A percentile compares a stretch with the other conserved stretches of the same genome.
Conservation (phyloP, 495 filamentous ascomycete genomes). For the Eremomyces bilateralis region DNA sequence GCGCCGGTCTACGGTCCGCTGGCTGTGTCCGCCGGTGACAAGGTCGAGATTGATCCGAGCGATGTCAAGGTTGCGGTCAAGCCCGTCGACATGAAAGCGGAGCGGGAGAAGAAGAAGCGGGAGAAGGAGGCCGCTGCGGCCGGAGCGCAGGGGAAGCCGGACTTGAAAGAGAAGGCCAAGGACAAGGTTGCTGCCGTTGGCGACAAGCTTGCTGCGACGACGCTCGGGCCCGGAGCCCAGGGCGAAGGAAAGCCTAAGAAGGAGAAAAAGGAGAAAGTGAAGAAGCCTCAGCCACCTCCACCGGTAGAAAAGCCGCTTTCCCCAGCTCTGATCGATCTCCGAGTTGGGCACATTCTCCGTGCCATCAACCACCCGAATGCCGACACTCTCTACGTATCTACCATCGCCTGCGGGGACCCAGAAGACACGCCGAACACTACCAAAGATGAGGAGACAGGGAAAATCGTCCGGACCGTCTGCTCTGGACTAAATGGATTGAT, state of each 20-base stretch:
- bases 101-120: slow-evolving; percentile 31
- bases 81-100: slow-evolving; percentile 27
- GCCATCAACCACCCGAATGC: slow-evolving; percentile 89
- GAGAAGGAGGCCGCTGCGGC: slow-evolving; percentile 19
- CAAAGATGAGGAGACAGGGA: slow-evolving; percentile 70
- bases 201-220: slow-evolving; percentile 12
- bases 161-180: slow-evolving; percentile 18
- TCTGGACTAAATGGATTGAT: slow-evolving; percentile 86
- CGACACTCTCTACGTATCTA: slow-evolving; percentile 85
- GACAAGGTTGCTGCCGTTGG: slow-evolving; percentile 13
- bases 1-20: slow-evolving; percentile 47
- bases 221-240: background rate
- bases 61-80: slow-evolving; percentile 46
- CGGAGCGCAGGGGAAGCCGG: slow-evolving; percentile 3
- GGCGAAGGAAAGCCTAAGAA: slow-evolving; percentile 4
- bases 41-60: slow-evolving; percentile 55
- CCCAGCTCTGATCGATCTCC: slow-evolving; percentile 74
- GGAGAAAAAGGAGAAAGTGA: slow-evolving; percentile 70
- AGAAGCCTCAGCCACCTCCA: slow-evolving; percentile 43
- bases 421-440: slow-evolving; percentile 69
- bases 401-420: slow-evolving; percentile 86
- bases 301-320: slow-evolving; percentile 46
- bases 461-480: slow-evolving; percentile 83
- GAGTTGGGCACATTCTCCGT: slow-evolving; percentile 91
- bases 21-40: slow-evolving; percentile 46